Conservation (phyloP, 2,329 filamentous ascomycete species). For the Penicillium sp. region DNA sequence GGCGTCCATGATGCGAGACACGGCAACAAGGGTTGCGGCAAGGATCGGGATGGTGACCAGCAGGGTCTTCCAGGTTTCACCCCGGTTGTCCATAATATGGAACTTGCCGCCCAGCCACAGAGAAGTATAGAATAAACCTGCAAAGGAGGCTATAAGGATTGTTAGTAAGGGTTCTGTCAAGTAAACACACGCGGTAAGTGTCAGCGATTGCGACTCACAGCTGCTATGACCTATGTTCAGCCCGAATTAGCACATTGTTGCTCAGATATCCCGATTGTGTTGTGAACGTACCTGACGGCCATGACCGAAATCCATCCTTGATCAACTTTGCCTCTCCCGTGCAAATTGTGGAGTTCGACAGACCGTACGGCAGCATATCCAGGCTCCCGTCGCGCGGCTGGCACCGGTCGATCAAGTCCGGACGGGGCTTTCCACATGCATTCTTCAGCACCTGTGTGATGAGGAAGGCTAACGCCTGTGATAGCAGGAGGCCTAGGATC, state of each 20-base stretch:
- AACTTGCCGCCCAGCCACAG: slow-evolving; percentile 61
- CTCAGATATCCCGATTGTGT: not conserved
- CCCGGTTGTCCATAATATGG: slow-evolving; percentile 60
- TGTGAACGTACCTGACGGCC: slow-evolving; percentile 51
- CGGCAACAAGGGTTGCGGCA: slow-evolving; percentile 55
- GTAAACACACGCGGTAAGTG: not conserved
- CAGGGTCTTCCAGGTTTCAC: slow-evolving; percentile 61
- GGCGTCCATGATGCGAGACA: slow-evolving; percentile 62
- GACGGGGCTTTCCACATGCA: slow-evolving; percentile 59
- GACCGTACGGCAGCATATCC: slow-evolving; percentile 40
- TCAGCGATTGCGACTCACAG: slow-evolving; percentile 39
- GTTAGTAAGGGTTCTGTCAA: slow-evolving; percentile 16
- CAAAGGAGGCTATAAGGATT: slow-evolving; percentile 51
- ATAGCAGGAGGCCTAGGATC: slow-evolving; percentile 56
- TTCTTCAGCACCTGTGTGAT: slow-evolving; percentile 61
- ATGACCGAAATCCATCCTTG: slow-evolving; percentile 61
- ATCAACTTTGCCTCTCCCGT: slow-evolving; percentile 51
- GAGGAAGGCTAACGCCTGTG: slow-evolving; percentile 56
- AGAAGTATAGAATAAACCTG: slow-evolving; percentile 60
- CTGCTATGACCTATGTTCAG: slow-evolving; percentile 47
- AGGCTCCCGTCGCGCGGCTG: slow-evolving; percentile 37
- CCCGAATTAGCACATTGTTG: slow-evolving; percentile 4
- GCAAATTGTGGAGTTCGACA: slow-evolving; percentile 53
- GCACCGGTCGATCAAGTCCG: slow-evolving; percentile 60
- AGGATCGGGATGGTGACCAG: slow-evolving; percentile 55